Percentiles rank a stretch among this genome's conserved stretches.
Evolutionary conservation across 2,329 filamentous ascomycete genomes (phyloP).

Genomic region (Sporothrix sp.): DNA sequence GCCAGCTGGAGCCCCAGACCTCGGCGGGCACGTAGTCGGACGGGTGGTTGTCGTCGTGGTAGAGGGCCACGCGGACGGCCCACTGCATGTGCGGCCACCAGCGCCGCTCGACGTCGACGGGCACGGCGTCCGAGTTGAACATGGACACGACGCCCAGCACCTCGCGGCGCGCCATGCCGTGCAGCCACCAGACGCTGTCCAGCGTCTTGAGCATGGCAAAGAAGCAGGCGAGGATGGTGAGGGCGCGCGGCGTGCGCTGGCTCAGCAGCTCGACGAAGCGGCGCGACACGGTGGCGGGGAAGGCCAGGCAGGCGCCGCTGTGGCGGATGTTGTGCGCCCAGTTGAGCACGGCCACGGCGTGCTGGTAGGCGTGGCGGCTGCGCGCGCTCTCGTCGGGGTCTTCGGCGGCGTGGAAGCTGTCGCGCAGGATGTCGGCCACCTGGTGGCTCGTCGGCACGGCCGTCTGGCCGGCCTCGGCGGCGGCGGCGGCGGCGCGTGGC

Average conservation of each 20-base stretch:
- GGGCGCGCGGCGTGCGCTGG: conserved; percentile 48
- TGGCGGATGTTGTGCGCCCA: conserved; percentile 55
- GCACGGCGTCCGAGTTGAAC: conserved; percentile 45
- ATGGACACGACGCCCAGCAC: conserved; percentile 53
- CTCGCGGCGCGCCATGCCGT: conserved; percentile 55
- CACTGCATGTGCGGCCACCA: conserved; percentile 55
- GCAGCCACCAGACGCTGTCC: conserved; percentile 59
- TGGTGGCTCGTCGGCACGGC: conserved; percentile 17
- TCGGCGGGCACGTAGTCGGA: conserved; percentile 41
- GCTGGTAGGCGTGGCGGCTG: conserved; percentile 49
- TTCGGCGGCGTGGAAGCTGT: conserved; percentile 19
- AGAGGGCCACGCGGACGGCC: conserved; percentile 50
- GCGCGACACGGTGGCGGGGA: conserved; percentile 54
- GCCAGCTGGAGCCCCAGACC: conserved; percentile 32
- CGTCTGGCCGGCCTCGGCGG: neutral
- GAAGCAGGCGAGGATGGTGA: conserved; percentile 56
- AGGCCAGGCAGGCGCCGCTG: conserved; percentile 48
- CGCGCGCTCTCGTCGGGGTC: conserved; percentile 20
- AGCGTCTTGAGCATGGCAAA: conserved; percentile 55
- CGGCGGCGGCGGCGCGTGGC: neutral
- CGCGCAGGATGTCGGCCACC: conserved; percentile 23
- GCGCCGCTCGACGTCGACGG: conserved; percentile 29
- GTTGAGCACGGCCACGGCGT: conserved; percentile 56
- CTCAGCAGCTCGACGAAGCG: conserved; percentile 52
- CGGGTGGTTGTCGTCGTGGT: conserved; percentile 40